A percentile compares a stretch with the other conserved stretches of the same genome.
Evolutionary conservation across 1,284 basidiomycete genomes (phyloP).

Genomic region (Entoloma clypeatum): DNA sequence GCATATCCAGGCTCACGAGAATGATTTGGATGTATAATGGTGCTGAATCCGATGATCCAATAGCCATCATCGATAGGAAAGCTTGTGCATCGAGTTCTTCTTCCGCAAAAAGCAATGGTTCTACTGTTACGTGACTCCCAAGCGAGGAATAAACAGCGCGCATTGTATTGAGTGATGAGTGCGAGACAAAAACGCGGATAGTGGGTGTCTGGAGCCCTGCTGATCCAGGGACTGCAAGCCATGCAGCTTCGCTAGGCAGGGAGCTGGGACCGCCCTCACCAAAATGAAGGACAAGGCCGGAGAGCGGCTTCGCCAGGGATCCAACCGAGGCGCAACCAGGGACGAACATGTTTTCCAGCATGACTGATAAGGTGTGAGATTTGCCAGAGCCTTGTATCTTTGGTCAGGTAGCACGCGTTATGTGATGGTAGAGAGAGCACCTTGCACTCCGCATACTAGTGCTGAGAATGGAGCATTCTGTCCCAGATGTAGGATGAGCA

Average conservation of each 20-base stretch:
- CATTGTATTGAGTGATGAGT: slow-evolving; percentile 60
- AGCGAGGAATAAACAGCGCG: slow-evolving; percentile 49
- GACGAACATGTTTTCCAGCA: slow-evolving; percentile 66
- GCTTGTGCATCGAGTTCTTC: slow-evolving; percentile 64
- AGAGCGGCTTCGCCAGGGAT: slow-evolving; percentile 46
- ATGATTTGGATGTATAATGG: slow-evolving; percentile 67
- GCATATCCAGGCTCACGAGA: slow-evolving; percentile 37
- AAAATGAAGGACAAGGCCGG: slow-evolving; percentile 64
- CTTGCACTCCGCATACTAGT: slow-evolving; percentile 59
- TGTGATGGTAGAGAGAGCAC: slow-evolving; percentile 16
- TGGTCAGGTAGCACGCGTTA: slow-evolving; percentile 6
- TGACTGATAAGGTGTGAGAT: slow-evolving; percentile 62
- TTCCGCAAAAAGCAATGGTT: slow-evolving; percentile 55
- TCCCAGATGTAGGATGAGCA: neutral
- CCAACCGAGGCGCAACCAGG: slow-evolving; percentile 46
- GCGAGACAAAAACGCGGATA: slow-evolving; percentile 60
- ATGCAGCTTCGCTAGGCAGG: slow-evolving; percentile 63
- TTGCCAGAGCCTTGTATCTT: slow-evolving; percentile 57
- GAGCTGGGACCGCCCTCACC: slow-evolving; percentile 58
- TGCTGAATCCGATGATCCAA: slow-evolving; percentile 53
- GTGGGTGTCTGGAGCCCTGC: slow-evolving; percentile 39
- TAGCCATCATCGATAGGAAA: slow-evolving; percentile 65
- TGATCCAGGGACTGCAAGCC: slow-evolving; percentile 42
- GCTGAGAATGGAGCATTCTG: slow-evolving; percentile 61
- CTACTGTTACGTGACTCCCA: slow-evolving; percentile 44